Conservation (phyloP, 345 rosid species). For the Hypericum androsaemum region DNA sequence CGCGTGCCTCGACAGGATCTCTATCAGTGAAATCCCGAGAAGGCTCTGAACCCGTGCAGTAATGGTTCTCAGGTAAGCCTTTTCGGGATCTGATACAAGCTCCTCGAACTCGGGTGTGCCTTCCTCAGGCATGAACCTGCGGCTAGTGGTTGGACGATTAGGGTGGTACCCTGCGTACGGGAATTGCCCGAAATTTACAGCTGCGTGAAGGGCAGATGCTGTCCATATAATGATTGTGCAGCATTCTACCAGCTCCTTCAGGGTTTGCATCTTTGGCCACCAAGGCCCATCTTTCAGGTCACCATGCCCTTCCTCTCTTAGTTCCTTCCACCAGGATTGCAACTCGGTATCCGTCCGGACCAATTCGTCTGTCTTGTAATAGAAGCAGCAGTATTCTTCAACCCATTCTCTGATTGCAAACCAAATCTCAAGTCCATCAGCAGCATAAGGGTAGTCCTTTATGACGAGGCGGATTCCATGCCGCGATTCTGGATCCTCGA, state of each 20-base stretch:
- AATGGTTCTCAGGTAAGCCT: conserved; percentile 25
- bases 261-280: conserved; percentile 38
- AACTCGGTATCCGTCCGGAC: conserved; percentile 26
- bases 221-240: conserved; percentile 36
- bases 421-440: conserved; percentile 43
- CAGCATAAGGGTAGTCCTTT: conserved; percentile 38
- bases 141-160: conserved; percentile 35
- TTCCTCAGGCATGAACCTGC: conserved; percentile 28
- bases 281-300: conserved; percentile 32
- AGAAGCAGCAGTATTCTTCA: conserved; percentile 27
- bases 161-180: conserved; percentile 39
- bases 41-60: conserved; percentile 30
- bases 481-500: conserved; percentile 1
- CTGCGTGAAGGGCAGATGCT: conserved; percentile 40
- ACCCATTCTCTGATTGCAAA: conserved; percentile 37
- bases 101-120: conserved; percentile 26
- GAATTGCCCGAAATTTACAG: conserved; percentile 36
- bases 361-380: conserved; percentile 23
- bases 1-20: conserved; percentile 36
- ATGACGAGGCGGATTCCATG: conserved; percentile 26
- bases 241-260: conserved; percentile 21
- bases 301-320: conserved; percentile 30
- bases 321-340: conserved; percentile 41
- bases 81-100: conserved; percentile 25
- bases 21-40: conserved; percentile 32